Conservation (phyloP, 176 grass and related monocot species). For the Oryza coarctata region DNA sequence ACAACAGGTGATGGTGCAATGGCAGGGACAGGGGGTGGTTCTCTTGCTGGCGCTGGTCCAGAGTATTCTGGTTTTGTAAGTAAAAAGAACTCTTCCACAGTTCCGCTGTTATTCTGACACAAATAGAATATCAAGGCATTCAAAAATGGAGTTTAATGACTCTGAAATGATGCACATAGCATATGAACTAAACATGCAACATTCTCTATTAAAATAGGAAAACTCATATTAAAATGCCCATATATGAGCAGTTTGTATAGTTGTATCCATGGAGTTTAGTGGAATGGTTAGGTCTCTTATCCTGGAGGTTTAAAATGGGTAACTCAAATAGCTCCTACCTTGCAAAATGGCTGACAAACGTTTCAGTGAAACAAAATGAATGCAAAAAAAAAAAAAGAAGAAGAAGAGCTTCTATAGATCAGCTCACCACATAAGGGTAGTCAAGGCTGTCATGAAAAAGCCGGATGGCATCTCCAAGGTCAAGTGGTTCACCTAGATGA, state of each 20-base stretch:
- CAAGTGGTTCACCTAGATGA: slow-evolving; percentile 76
- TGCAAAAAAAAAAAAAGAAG: not conserved
- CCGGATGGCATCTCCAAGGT: slow-evolving; percentile 87
- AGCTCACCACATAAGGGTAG: slow-evolving; percentile 81
- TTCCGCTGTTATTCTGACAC: slow-evolving; percentile 68
- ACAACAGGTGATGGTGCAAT: slow-evolving; percentile 45
- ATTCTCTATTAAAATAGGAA: not conserved
- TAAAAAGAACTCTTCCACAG: slow-evolving; percentile 85
- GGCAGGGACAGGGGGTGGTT: slow-evolving; percentile 73
- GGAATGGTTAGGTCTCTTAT: not conserved
- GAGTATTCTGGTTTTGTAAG: slow-evolving; percentile 85
- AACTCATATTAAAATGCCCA: not conserved
- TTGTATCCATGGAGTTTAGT: not conserved
- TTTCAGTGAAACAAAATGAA: slow-evolving; percentile 7
- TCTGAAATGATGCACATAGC: not conserved
- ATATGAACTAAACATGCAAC: slow-evolving; percentile 4
- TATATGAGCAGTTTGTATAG: not conserved
- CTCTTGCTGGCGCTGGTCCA: slow-evolving; percentile 70
- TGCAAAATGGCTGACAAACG: not conserved
- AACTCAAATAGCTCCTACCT: slow-evolving; percentile 6
- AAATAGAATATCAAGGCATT: slow-evolving; percentile 33
- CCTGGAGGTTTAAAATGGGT: not conserved
- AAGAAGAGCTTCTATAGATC: slow-evolving; percentile 16
- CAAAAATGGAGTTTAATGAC: slow-evolving; percentile 17
- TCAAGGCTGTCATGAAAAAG: slow-evolving; percentile 97